These are phyloP conservation scores for Sclerotinia trifoliorum DNA, from an alignment of 2,329 filamentous ascomycete genomes.

Conservation along the genomic window DNA sequence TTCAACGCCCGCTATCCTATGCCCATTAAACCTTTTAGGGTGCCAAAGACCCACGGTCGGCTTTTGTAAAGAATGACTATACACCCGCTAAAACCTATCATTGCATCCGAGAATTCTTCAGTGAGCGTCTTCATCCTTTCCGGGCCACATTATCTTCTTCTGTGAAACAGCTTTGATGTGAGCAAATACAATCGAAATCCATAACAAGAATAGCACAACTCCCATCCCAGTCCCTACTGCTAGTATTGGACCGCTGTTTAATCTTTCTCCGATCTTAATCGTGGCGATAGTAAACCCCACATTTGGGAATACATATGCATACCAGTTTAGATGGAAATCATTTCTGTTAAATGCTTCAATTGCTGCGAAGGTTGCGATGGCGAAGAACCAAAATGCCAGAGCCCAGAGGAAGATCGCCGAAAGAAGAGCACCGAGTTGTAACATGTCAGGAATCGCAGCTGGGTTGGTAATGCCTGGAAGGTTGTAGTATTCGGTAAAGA, in stretches of 20 bases:
- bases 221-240: constrained; percentile 54
- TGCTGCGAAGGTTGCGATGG: constrained; percentile 43
- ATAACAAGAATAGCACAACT: constrained; percentile 42
- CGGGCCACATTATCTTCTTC: constrained; percentile 41
- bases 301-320: constrained; percentile 63
- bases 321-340: constrained; percentile 62
- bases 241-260: constrained; percentile 47
- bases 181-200: constrained; percentile 35
- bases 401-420: constrained; percentile 63
- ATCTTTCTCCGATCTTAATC: constrained; percentile 52
- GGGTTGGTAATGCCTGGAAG: constrained; percentile 43
- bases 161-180: constrained; percentile 39
- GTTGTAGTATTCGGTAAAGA: constrained; percentile 34
- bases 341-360: constrained; percentile 44
- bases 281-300: constrained; percentile 58
- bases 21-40: constrained; percentile 5
- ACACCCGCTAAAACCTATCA: constrained; percentile 7
- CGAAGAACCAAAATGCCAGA: constrained; percentile 57
- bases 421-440: constrained; percentile 43
- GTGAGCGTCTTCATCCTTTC: constrained; percentile 40
- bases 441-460: constrained; percentile 41
- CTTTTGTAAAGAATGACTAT: constrained; percentile 19
- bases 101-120: background rate
- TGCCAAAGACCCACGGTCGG: constrained; percentile 5
- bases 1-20: constrained; percentile 9